Conservation (phyloP, 495 filamentous ascomycete species). For the Tuber microsphaerosporum region DNA sequence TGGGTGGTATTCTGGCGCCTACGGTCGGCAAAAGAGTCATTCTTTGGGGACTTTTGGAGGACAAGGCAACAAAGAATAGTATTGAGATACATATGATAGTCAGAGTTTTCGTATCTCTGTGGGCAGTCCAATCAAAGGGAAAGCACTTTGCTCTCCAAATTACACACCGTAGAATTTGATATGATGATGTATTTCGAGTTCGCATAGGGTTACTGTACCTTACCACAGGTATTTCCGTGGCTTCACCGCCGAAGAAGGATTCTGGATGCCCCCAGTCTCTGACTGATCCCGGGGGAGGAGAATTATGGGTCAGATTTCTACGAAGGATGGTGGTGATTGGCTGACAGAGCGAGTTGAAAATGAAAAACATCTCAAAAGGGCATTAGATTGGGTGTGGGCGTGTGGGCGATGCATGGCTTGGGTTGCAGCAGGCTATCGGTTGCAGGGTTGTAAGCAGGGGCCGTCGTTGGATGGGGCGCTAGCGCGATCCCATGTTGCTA, state of each 20-base stretch:
- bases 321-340: not conserved
- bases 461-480: slow-evolving; percentile 10
- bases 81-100: not conserved
- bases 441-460: slow-evolving; percentile 3
- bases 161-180: not conserved
- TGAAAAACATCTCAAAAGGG: not conserved
- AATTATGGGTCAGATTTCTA: not conserved
- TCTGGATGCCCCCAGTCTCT: not conserved
- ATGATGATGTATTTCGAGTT: not conserved
- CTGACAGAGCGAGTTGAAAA: not conserved
- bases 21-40: slow-evolving; percentile 5
- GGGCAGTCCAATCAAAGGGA: not conserved
- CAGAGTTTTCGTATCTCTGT: not conserved
- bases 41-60: not conserved
- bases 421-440: slow-evolving; percentile 3
- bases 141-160: too few species aligned
- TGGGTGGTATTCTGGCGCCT: not conserved
- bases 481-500: slow-evolving; percentile 34
- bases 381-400: not conserved
- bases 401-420: not conserved
- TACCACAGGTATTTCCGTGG: not conserved
- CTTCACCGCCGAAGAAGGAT: not conserved
- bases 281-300: not conserved
- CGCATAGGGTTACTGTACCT: not conserved
- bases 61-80: slow-evolving; percentile 1